Conservation (phyloP, 2,329 filamentous ascomycete species). For the Orbilia quercus region DNA sequence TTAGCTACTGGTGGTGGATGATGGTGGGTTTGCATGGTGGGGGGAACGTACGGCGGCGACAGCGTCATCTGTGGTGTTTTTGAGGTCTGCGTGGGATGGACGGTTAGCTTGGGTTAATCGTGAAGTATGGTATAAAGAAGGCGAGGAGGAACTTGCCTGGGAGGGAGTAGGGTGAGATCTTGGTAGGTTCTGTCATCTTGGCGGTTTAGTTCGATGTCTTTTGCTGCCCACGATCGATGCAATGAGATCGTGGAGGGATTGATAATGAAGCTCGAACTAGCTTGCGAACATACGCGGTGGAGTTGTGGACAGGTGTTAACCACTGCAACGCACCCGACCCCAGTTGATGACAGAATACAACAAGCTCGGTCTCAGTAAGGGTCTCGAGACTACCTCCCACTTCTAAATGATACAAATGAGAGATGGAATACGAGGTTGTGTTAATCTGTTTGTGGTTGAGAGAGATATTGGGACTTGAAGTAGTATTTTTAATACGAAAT, state of each 20-base stretch:
- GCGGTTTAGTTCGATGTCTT: constrained; percentile 5
- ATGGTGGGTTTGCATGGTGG: background rate
- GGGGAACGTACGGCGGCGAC: constrained; percentile 68
- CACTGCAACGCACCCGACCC: constrained; percentile 31
- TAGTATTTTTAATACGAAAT: too few species aligned
- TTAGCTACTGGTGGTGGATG: background rate
- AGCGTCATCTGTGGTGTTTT: constrained; percentile 95
- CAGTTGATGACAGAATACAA: constrained; percentile 16
- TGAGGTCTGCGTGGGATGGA: constrained; percentile 75
- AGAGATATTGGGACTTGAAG: too few species aligned
- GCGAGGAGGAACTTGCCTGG: constrained; percentile 48
- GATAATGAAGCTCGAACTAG: constrained; percentile 18
- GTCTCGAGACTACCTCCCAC: too few species aligned
- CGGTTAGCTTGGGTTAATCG: constrained; percentile 12
- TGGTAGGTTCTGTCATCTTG: constrained; percentile 55
- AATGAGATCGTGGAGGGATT: constrained; percentile 24
- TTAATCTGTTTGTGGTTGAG: too few species aligned
- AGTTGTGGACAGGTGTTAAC: constrained; percentile 56
- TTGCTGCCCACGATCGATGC: constrained; percentile 7
- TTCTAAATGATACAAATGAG: too few species aligned
- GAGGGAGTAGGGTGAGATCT: constrained; percentile 58
- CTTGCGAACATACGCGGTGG: constrained; percentile 39
- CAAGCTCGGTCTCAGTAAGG: background rate
- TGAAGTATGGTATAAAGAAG: background rate
- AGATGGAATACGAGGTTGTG: too few species aligned